Evolutionary conservation across 495 filamentous ascomycete genomes (phyloP).

Genomic region (Penicillium mononematosum): DNA sequence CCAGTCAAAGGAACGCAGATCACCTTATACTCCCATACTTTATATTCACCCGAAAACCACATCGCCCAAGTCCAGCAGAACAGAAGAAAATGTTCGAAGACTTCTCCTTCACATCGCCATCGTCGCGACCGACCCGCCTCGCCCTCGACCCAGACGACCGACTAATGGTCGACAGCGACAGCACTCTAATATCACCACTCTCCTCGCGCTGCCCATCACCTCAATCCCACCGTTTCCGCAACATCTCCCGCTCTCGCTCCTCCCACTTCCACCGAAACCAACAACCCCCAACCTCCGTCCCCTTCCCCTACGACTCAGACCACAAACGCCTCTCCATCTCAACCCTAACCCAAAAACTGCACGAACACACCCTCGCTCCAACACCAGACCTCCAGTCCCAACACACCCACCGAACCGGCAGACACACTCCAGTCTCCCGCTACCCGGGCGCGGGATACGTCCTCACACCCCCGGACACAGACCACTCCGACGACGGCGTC

Average conservation of each 20-base stretch:
- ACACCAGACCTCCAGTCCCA: conserved; percentile 9
- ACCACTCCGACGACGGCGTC: conserved; percentile 40
- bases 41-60: background rate
- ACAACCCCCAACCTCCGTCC: conserved; percentile 46
- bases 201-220: conserved; percentile 50
- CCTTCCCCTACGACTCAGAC: conserved; percentile 34
- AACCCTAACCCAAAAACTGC: conserved; percentile 46
- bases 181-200: conserved; percentile 42
- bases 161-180: conserved; percentile 41
- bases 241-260: conserved; percentile 36
- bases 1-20: background rate
- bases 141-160: conserved; percentile 42
- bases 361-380: conserved; percentile 41
- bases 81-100: conserved; percentile 46
- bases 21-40: background rate
- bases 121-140: conserved; percentile 35
- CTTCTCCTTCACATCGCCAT: conserved; percentile 47
- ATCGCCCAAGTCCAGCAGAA: background rate
- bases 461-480: conserved; percentile 46
- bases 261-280: conserved; percentile 38
- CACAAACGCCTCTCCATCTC: conserved; percentile 44
- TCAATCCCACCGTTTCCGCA: conserved; percentile 39
- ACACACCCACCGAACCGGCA: conserved; percentile 10
- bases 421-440: conserved; percentile 2
- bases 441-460: conserved; percentile 29